phyloP scores from a whole-genome alignment of 2,329 filamentous ascomycete species.

The Chaetomiaceae sp. region DNA sequence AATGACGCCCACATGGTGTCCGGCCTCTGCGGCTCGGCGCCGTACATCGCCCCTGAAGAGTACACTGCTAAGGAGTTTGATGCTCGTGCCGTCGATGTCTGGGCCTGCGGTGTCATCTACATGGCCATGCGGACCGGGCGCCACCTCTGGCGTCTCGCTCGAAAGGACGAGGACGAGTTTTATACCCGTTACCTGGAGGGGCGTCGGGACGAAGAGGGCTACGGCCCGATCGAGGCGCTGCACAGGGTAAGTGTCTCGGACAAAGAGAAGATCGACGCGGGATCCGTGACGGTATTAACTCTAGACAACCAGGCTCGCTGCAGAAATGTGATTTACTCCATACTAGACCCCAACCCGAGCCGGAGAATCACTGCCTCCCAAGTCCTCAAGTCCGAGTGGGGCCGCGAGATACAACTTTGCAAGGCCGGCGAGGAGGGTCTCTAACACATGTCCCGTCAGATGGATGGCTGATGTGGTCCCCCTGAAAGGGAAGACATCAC shows the following conservation, averaged over 20 bases:
- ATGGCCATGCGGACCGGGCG: constrained; percentile 98
- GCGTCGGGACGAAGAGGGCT: constrained; percentile 88
- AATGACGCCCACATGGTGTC: constrained; percentile 98
- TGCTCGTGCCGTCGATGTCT: constrained; percentile 93
- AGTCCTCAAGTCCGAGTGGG: constrained; percentile 97
- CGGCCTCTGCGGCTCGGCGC: constrained; percentile 90
- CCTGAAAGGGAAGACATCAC: constrained; percentile 7
- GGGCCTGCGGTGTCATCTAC: constrained; percentile 98
- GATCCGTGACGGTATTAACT: constrained; percentile 1
- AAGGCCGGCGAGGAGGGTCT: constrained; percentile 94
- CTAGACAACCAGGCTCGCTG: constrained; percentile 72
- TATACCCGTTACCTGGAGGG: constrained; percentile 93
- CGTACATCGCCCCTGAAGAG: constrained; percentile 96
- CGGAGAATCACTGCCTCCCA: constrained; percentile 93
- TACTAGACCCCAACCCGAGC: constrained; percentile 88
- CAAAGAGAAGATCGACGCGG: not conserved
- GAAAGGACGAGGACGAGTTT: constrained; percentile 95
- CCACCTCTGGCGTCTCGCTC: constrained; percentile 94
- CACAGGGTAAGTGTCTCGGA: constrained; percentile 68
- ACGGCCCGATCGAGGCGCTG: constrained; percentile 91
- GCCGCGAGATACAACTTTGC: constrained; percentile 94
- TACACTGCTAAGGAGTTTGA: constrained; percentile 96
- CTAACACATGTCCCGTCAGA: constrained; percentile 43
- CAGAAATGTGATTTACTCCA: constrained; percentile 98
- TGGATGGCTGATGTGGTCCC: constrained; percentile 15